phyloP scores from a whole-genome alignment of 805 yeast genomes.

The Isabelozyma pseudorhagii region DNA sequence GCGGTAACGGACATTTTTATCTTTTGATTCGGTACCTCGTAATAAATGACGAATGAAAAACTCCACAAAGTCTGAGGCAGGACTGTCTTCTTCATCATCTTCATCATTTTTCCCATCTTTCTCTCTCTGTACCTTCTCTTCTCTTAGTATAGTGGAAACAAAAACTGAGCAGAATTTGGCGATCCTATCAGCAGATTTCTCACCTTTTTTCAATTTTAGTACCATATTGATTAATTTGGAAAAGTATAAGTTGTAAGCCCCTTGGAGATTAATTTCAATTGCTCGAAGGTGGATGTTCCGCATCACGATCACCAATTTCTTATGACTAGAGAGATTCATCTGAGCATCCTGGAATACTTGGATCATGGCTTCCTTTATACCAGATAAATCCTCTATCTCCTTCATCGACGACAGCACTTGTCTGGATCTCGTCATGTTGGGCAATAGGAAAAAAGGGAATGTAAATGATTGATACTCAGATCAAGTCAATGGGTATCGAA shows the following conservation, averaged over 20 bases:
- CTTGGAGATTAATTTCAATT: constrained; percentile 47
- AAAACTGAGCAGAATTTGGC: constrained; percentile 66
- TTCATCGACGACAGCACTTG: constrained; percentile 9
- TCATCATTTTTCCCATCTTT: constrained; percentile 24
- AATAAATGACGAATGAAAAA: constrained; percentile 61
- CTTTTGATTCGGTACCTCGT: constrained; percentile 76
- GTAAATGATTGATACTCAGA: not conserved
- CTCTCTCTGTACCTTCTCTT: constrained; percentile 17
- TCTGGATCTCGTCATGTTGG: not conserved
- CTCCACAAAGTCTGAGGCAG: constrained; percentile 55
- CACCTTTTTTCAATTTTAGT: constrained; percentile 65
- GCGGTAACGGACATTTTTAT: constrained; percentile 74
- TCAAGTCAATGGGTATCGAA: not conserved
- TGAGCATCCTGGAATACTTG: constrained; percentile 82
- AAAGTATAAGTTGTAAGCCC: constrained; percentile 58
- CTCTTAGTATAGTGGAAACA: constrained; percentile 42
- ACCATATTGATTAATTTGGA: constrained; percentile 61
- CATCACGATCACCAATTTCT: constrained; percentile 65
- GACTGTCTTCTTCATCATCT: constrained; percentile 35
- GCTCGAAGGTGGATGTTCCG: constrained; percentile 58
- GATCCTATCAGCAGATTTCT: constrained; percentile 69
- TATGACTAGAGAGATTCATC: constrained; percentile 66
- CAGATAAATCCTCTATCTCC: constrained; percentile 17
- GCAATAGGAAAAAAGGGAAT: not conserved
- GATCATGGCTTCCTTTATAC: constrained; percentile 44